Conservation (phyloP, 441 rosid genomes). For the Populus hybrid region DNA sequence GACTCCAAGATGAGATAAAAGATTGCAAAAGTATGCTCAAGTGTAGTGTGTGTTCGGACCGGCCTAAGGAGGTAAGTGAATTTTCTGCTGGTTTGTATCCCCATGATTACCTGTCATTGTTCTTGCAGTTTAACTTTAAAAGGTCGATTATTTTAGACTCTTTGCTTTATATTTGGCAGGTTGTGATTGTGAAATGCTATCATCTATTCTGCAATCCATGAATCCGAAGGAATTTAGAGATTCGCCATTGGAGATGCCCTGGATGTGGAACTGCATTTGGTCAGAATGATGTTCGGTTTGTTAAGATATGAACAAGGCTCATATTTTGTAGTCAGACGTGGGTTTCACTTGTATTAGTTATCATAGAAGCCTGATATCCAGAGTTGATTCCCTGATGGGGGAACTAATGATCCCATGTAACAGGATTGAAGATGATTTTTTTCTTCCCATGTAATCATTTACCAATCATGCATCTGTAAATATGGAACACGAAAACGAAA, state of each 20-base stretch:
- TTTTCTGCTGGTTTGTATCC: not conserved
- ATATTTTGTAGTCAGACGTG: not conserved
- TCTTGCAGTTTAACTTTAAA: not conserved
- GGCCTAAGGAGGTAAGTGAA: constrained; percentile 80
- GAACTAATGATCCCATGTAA: not conserved
- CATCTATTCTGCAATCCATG: constrained; percentile 97
- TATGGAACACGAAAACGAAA: not conserved
- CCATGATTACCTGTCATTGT: not conserved
- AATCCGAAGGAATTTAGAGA: constrained; percentile 85
- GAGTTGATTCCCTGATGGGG: not conserved
- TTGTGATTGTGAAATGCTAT: constrained; percentile 87
- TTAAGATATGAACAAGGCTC: constrained; percentile 60
- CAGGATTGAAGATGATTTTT: not conserved
- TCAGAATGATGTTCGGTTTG: constrained; percentile 84
- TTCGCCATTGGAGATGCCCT: constrained; percentile 88
- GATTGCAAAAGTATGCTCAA: constrained; percentile 83
- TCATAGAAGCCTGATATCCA: not conserved
- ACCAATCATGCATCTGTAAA: constrained; percentile 3
- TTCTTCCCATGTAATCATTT: not conserved
- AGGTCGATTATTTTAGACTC: not conserved
- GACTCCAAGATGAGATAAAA: constrained; percentile 82
- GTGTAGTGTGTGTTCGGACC: constrained; percentile 92
- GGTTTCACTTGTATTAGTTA: not conserved
- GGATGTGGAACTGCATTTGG: constrained; percentile 94
- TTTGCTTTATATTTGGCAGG: constrained; percentile 41